phyloP scores from a whole-genome alignment of 2,329 filamentous ascomycete species.

The Sclerotinia nivalis region DNA sequence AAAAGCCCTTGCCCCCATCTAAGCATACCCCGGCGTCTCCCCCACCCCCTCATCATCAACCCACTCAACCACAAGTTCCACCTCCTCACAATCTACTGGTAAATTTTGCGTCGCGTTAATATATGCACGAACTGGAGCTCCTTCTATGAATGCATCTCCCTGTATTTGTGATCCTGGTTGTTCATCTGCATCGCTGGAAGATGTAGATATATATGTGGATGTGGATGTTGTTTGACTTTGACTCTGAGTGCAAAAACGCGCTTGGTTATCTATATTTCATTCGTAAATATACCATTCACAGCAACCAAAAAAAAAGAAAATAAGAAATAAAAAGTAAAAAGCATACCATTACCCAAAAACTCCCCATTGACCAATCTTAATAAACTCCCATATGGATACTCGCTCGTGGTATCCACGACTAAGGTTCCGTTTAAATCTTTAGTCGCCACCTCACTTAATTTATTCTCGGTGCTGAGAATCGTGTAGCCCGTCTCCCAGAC shows the following conservation, averaged over 20 bases:
- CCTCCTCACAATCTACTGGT: conserved; percentile 1
- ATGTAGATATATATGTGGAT: not conserved
- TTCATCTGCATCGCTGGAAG: too few species aligned
- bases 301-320: not conserved
- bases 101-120: not conserved
- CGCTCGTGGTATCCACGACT: conserved; percentile 2
- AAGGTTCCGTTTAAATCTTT: conserved; percentile 11
- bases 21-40: not conserved
- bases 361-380: conserved; percentile 1
- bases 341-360: conserved; percentile 18
- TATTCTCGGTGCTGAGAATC: not conserved
- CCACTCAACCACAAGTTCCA: conserved; percentile 18
- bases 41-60: conserved; percentile 37
- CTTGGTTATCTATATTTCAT: not conserved
- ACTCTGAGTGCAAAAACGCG: conserved; percentile 8
- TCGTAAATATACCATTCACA: not conserved
- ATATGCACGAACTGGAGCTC: not conserved
- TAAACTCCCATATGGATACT: conserved; percentile 13
- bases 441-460: not conserved
- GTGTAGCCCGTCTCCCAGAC: conserved; percentile 4
- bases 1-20: not conserved
- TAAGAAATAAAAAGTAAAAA: not conserved
- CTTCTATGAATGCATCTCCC: not conserved
- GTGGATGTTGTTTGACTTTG: not conserved
- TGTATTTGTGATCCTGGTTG: not conserved